These are phyloP conservation scores for Sambucus nigra DNA, from an alignment of 129 eudicot species.

Conservation along the genomic window DNA sequence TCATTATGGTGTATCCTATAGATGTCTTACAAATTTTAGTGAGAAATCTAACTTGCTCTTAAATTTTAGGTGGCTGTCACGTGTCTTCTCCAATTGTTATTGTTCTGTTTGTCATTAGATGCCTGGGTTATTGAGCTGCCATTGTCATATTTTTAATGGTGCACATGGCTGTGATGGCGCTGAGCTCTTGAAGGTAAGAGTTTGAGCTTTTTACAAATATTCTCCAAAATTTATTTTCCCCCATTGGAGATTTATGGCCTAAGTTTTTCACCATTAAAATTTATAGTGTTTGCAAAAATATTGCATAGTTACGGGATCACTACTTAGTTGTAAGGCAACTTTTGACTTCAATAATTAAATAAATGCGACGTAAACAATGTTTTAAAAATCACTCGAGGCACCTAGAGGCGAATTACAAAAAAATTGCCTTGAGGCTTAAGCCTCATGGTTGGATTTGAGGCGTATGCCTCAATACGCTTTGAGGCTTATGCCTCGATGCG, in stretches of 20 bases:
- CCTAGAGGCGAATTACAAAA: too few species aligned
- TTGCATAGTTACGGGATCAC: too few species aligned
- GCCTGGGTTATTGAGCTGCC: slow-evolving; percentile 31
- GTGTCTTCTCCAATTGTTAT: slow-evolving; percentile 19
- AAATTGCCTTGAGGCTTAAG: too few species aligned
- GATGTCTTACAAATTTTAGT: background rate
- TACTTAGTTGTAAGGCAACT: too few species aligned
- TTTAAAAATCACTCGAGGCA: too few species aligned
- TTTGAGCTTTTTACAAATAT: background rate
- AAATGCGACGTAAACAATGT: too few species aligned
- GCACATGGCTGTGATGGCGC: slow-evolving; percentile 10
- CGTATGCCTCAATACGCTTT: too few species aligned
- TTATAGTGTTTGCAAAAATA: too few species aligned
- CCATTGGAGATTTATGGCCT: background rate
- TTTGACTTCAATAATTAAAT: too few species aligned
- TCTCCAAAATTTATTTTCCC: background rate
- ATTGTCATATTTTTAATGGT: slow-evolving; percentile 28
- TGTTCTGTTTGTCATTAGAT: slow-evolving; percentile 22
- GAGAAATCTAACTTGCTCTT: background rate
- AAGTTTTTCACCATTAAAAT: too few species aligned
- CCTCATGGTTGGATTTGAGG: too few species aligned
- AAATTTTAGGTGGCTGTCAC: slow-evolving; percentile 26
- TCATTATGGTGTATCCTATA: background rate
- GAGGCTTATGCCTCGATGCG: too few species aligned
- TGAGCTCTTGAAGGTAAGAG: slow-evolving; percentile 35